Base-by-base conservation (phyloP, 2,329 filamentous ascomycete genomes). In the Neonectria ditissima region DNA sequence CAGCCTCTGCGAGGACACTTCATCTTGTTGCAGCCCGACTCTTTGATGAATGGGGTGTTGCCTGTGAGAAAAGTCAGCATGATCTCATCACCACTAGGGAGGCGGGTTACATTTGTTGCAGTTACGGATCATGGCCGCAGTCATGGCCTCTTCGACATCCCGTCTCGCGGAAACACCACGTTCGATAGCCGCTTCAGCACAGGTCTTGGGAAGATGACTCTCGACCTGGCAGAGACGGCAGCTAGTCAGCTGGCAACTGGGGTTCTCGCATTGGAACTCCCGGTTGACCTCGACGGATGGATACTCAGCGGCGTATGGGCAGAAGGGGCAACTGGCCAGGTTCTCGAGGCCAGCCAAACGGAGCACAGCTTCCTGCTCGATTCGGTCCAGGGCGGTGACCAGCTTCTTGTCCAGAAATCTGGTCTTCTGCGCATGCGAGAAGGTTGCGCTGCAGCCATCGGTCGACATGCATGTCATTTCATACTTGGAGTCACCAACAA, bases 11-110 rank as follows among this genome's bases (percentile, higher is more conserved):
- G 84, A 0, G 86, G 81, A 76, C 93, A 97, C 0, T 77, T 84
- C 86, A 97, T 92, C 78, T 94, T 94, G 80, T 97, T 97, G 80
- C 93, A 97, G 3, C 93, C 93, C 32, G 81, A 76, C 37, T 90
- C 86, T 74, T 97, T 97, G 75, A 97, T 86, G 71, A 95, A 96
- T 0, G 89, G 88, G n/a, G 88, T 86, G n/a, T 84, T 81, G 78
- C 91, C 83, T 85, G 52, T 3, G 13, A 22, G 5, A 9, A n/a
- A 11, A 3, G 34, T 69, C 48, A 68, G 68, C 74, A 41, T 73
- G 64, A 14, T n/a, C 13, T 10, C n/a, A 24, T 68, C 67, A 45
- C 63, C 74, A 68, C 5, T 6, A 13, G 10, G 34, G 13, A 5
- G 2, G 2, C 8, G 9, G 73, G 77, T 73, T 73, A 81, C 87